A percentile compares a stretch with the other conserved stretches of the same genome.
These are phyloP conservation scores for Carex myosuroides DNA, from an alignment of 176 grass and related monocot species.

Conservation along the genomic window DNA sequence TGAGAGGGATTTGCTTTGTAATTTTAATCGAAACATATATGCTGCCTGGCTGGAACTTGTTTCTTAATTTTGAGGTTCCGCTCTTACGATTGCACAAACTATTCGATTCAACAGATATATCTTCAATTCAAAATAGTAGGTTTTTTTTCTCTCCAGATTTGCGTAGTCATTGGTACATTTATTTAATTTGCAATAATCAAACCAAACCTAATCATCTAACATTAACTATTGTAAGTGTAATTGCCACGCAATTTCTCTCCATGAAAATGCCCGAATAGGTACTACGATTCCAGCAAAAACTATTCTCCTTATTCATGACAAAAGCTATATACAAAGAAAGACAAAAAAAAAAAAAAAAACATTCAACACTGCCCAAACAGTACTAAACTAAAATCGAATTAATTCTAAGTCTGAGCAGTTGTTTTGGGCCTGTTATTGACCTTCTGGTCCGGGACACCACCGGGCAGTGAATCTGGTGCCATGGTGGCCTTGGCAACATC, in stretches of 20 bases:
- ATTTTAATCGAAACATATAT: too few relatives aligned
- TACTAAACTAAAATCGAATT: neutral
- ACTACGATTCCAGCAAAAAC: neutral
- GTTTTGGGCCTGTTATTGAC: neutral
- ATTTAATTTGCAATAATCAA: neutral
- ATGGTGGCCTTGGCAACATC: constrained; percentile 67
- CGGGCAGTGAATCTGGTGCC: neutral
- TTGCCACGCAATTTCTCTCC: neutral
- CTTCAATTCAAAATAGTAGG: too few relatives aligned
- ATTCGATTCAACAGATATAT: neutral
- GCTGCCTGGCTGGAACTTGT: neutral
- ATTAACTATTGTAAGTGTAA: neutral
- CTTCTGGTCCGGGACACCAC: neutral
- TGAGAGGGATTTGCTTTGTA: too few relatives aligned
- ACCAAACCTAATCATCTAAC: neutral
- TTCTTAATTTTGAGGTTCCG: neutral
- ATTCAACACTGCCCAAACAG: neutral
- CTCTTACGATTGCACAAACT: neutral
- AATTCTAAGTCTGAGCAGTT: constrained; percentile 6
- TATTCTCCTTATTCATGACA: neutral
- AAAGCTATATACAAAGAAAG: neutral
- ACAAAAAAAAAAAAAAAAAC: neutral
- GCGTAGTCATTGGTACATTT: neutral
- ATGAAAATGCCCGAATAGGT: neutral
- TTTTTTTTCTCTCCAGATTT: too few relatives aligned